Conservation (phyloP, 345 rosid species). For the Populus davidiana region DNA sequence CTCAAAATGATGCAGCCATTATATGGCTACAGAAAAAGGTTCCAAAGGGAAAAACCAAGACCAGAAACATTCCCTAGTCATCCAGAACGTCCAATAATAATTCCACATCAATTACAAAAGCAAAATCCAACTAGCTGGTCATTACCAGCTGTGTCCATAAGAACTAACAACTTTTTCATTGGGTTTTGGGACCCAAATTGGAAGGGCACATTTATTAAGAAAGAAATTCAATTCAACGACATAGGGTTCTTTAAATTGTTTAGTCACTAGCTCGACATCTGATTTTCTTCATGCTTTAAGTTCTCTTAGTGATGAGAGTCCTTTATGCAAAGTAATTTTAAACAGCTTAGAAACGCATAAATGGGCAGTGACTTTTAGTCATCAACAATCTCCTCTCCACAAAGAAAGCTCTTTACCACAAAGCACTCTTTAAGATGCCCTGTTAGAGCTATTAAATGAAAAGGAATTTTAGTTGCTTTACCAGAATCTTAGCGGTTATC, state of each 20-base stretch:
- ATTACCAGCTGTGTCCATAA: neutral
- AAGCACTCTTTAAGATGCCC: neutral
- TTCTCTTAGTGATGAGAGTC: neutral
- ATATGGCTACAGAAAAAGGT: too few relatives aligned
- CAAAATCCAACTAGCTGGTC: neutral
- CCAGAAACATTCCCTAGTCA: too few relatives aligned
- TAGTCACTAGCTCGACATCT: neutral
- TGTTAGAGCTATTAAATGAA: neutral
- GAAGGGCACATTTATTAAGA: neutral
- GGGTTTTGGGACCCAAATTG: neutral
- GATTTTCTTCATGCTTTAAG: neutral
- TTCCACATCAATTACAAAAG: neutral
- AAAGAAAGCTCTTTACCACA: neutral
- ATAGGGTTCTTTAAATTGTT: neutral
- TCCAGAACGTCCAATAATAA: neutral
- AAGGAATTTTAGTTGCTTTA: neutral
- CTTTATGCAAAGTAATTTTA: neutral
- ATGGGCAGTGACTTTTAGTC: neutral
- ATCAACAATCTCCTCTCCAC: neutral
- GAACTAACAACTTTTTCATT: neutral
- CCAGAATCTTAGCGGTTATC: neutral
- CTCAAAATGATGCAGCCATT: too few relatives aligned
- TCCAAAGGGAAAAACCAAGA: too few relatives aligned
- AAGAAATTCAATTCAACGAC: neutral
- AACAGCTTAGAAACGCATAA: neutral